Percentiles rank a stretch among this genome's conserved stretches.
These are phyloP conservation scores for Raffaelea deltoideospora DNA, from an alignment of 2,329 filamentous ascomycete species.

Conservation along the genomic window DNA sequence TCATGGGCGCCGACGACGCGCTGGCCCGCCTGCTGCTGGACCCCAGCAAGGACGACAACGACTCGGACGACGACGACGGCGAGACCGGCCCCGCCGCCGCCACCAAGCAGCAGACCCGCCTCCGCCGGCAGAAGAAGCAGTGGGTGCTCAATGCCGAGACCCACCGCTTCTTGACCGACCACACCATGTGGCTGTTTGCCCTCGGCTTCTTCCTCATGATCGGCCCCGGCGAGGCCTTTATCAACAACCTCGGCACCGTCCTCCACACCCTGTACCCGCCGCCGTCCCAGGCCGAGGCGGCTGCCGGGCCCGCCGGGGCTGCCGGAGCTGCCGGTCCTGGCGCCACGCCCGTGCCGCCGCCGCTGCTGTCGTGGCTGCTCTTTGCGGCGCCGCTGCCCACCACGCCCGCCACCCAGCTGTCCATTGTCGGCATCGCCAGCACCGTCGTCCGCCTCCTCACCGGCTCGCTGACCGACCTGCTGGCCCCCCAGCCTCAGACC, in stretches of 20 bases:
- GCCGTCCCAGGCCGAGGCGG: neutral
- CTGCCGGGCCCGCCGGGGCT: neutral
- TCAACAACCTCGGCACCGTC: slow-evolving; percentile 92
- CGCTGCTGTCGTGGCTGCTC: too few species aligned
- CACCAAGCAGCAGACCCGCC: slow-evolving; percentile 32
- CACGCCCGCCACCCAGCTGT: slow-evolving; percentile 75
- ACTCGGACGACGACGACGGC: slow-evolving; percentile 10
- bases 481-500: slow-evolving; percentile 54
- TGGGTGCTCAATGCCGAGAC: slow-evolving; percentile 91
- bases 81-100: too few species aligned
- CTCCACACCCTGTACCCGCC: slow-evolving; percentile 69
- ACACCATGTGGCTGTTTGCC: slow-evolving; percentile 92
- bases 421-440: slow-evolving; percentile 78
- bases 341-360: too few species aligned
- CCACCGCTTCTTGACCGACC: slow-evolving; percentile 65
- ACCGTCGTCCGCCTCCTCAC: slow-evolving; percentile 83
- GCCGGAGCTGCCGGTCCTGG: too few species aligned
- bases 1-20: slow-evolving; percentile 5
- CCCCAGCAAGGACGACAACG: slow-evolving; percentile 6
- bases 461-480: slow-evolving; percentile 73
- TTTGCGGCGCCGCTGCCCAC: slow-evolving; percentile 29
- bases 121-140: slow-evolving; percentile 54
- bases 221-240: slow-evolving; percentile 91
- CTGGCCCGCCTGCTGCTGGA: slow-evolving; percentile 6
- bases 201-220: slow-evolving; percentile 84